Conservation (phyloP, 257 asterid genomes). For the Penstemon eatonii region DNA sequence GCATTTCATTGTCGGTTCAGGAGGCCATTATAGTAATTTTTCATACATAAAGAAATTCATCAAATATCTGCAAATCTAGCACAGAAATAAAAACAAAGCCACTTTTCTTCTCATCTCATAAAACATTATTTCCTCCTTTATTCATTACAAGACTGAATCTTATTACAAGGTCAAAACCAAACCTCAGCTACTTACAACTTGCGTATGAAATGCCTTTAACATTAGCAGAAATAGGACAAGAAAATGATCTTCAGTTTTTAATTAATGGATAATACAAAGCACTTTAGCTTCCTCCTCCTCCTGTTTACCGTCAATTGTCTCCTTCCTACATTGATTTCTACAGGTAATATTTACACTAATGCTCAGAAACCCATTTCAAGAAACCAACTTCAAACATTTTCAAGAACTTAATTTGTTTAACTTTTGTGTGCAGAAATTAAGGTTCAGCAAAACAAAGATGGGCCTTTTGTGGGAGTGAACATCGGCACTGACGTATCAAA, state of each 20-base stretch:
- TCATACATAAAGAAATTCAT: constrained; percentile 7
- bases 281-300: constrained; percentile 33
- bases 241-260: constrained; percentile 58
- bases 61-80: constrained; percentile 30
- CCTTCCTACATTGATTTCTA: constrained; percentile 29
- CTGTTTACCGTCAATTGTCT: constrained; percentile 25
- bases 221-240: constrained; percentile 38
- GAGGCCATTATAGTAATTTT: constrained; percentile 48
- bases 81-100: constrained; percentile 26
- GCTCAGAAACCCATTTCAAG: constrained; percentile 18
- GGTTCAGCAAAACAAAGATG: constrained; percentile 59
- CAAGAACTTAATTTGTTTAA: constrained; percentile 1
- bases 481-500: constrained; percentile 87
- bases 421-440: constrained; percentile 47
- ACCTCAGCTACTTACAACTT: constrained; percentile 26
- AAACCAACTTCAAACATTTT: not conserved
- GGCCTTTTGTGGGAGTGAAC: constrained; percentile 89
- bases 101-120: constrained; percentile 31
- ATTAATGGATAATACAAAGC: constrained; percentile 55
- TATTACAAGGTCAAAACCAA: constrained; percentile 38
- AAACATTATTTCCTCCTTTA: constrained; percentile 31
- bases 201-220: constrained; percentile 26
- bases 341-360: constrained; percentile 44
- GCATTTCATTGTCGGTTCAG: constrained; percentile 52
- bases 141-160: constrained; percentile 24